phyloP scores from a whole-genome alignment of 2,329 filamentous ascomycete species.

The Scorias spongiosa region DNA sequence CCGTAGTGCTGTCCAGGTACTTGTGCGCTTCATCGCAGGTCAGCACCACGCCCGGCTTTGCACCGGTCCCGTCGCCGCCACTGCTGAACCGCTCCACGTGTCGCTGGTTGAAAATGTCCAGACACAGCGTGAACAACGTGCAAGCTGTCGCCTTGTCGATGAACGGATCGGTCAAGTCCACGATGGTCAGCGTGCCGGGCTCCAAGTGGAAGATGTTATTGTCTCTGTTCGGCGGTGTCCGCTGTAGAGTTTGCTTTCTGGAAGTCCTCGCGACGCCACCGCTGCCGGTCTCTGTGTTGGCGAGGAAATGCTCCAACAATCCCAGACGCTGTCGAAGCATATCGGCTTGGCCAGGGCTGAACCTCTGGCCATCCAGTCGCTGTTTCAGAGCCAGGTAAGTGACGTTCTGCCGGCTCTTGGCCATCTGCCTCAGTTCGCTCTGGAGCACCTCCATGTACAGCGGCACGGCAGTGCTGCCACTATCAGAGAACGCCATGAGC shows the following conservation, averaged over 20 bases:
- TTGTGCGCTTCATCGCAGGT: slow-evolving; percentile 70
- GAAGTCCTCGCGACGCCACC: slow-evolving; percentile 2
- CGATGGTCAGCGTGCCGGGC: slow-evolving; percentile 43
- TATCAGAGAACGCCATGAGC: slow-evolving; percentile 37
- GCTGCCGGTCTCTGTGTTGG: not conserved
- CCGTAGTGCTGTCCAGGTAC: slow-evolving; percentile 45
- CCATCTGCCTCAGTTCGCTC: slow-evolving; percentile 42
- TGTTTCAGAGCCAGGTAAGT: slow-evolving; percentile 35
- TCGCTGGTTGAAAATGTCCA: slow-evolving; percentile 47
- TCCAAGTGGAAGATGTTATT: slow-evolving; percentile 16
- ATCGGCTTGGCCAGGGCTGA: slow-evolving; percentile 35
- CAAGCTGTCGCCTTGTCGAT: slow-evolving; percentile 53
- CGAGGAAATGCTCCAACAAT: slow-evolving; percentile 50
- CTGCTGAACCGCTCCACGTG: not conserved
- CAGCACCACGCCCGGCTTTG: slow-evolving; percentile 39
- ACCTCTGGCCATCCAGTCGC: slow-evolving; percentile 20
- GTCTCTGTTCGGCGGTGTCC: slow-evolving; percentile 1
- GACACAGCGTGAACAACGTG: slow-evolving; percentile 55
- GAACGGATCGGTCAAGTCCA: slow-evolving; percentile 61
- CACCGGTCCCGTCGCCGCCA: slow-evolving; percentile 17
- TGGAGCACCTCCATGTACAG: slow-evolving; percentile 42
- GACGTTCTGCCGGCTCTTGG: slow-evolving; percentile 30
- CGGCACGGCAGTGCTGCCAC: slow-evolving; percentile 25
- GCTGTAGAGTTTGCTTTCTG: slow-evolving; percentile 2
- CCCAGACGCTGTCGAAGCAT: slow-evolving; percentile 47